These are phyloP conservation scores for Chenopodium suecicum DNA, from an alignment of 148 eudicot genomes.

Conservation along the genomic window DNA sequence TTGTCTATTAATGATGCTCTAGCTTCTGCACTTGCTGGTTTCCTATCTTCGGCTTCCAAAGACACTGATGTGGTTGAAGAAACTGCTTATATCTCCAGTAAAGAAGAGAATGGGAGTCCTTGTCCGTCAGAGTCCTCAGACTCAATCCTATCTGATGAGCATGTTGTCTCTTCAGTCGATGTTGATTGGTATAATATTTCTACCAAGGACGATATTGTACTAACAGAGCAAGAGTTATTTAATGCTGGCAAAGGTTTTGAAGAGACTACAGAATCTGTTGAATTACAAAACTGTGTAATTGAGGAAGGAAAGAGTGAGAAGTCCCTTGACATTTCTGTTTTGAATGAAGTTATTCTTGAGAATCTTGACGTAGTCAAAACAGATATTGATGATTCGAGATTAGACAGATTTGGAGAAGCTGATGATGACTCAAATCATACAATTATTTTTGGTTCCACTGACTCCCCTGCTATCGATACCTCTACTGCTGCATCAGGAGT, in stretches of 20 bases:
- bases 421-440: conserved; percentile 8
- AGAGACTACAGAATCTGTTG: conserved; percentile 30
- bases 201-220: conserved; percentile 5
- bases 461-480: conserved; percentile 13
- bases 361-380: conserved; percentile 11
- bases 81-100: conserved; percentile 18
- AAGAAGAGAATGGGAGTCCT: conserved; percentile 14
- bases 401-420: conserved; percentile 23
- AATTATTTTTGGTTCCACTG: conserved; percentile 19
- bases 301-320: conserved; percentile 18
- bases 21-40: conserved; percentile 84
- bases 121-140: conserved; percentile 21
- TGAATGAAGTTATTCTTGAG: conserved; percentile 9
- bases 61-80: conserved; percentile 23
- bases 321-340: conserved; percentile 7
- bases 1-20: conserved; percentile 76
- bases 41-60: conserved; percentile 40
- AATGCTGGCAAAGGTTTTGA: conserved; percentile 2
- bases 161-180: conserved; percentile 22
- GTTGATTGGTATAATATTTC: conserved; percentile 19
- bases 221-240: conserved; percentile 11
- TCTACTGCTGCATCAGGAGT: conserved; percentile 17
- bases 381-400: conserved; percentile 17
- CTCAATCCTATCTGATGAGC: conserved; percentile 17
- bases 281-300: conserved; percentile 20